Evolutionary conservation across 352 stramenopile species (phyloP).

Genomic region (Pythium angustatum): DNA sequence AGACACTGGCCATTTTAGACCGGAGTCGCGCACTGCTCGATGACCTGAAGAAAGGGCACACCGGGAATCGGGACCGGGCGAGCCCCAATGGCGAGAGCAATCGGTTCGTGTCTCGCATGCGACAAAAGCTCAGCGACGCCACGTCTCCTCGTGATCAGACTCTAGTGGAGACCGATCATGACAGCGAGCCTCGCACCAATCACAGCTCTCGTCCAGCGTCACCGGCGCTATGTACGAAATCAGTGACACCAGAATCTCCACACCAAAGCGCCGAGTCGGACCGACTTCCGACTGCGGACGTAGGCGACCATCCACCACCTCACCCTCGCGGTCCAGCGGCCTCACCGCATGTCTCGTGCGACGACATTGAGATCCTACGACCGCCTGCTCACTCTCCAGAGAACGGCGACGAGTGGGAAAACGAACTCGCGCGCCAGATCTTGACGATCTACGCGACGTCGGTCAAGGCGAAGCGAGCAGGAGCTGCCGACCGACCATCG

Average conservation of each 20-base stretch:
- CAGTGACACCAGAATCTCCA: too few relatives aligned
- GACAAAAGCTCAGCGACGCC: conserved; percentile 11
- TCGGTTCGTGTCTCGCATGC: conserved; percentile 22
- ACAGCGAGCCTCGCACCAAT: background rate
- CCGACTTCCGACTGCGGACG: too few relatives aligned
- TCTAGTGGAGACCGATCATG: background rate
- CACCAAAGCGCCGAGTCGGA: too few relatives aligned
- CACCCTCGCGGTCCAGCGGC: background rate
- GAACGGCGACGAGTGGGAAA: conserved; percentile 87
- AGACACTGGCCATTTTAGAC: conserved; percentile 60
- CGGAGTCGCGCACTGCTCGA: conserved; percentile 49
- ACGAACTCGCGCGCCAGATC: conserved; percentile 89
- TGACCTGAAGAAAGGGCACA: conserved; percentile 20
- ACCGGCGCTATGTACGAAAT: too few relatives aligned
- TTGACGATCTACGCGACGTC: conserved; percentile 86
- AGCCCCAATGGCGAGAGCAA: background rate
- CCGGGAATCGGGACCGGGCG: too few relatives aligned
- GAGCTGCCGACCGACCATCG: background rate
- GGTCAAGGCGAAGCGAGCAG: conserved; percentile 63
- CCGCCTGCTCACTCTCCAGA: conserved; percentile 49
- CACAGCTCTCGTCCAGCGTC: too few relatives aligned
- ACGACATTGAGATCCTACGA: conserved; percentile 56
- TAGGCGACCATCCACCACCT: background rate
- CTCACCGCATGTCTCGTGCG: background rate
- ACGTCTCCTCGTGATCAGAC: background rate